Evolutionary conservation across 2,329 filamentous ascomycete species (phyloP).

Genomic region (Zopfia rhizophila): DNA sequence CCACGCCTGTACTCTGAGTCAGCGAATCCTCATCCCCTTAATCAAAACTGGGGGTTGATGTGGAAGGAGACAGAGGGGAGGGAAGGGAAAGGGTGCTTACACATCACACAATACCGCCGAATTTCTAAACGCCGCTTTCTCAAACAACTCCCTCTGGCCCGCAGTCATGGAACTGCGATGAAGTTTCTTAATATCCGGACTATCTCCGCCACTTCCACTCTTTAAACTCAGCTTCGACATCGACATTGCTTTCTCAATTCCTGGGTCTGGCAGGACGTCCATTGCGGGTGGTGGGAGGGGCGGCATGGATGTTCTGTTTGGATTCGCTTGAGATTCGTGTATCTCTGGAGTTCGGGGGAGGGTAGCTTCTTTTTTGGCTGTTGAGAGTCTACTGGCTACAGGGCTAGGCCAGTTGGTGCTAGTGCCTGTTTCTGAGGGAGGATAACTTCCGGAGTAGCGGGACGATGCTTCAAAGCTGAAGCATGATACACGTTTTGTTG

Average conservation of each 20-base stretch:
- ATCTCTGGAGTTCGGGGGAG: slow-evolving; percentile 29
- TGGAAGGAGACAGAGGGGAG: too few relatives aligned
- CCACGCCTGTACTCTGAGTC: slow-evolving; percentile 51
- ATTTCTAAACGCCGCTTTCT: slow-evolving; percentile 55
- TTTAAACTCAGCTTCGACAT: slow-evolving; percentile 32
- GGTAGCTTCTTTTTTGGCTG: slow-evolving; percentile 19
- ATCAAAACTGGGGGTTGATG: too few relatives aligned
- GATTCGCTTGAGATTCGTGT: slow-evolving; percentile 21
- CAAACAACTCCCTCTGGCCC: slow-evolving; percentile 50
- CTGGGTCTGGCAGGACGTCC: slow-evolving; percentile 25
- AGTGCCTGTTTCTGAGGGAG: slow-evolving; percentile 15
- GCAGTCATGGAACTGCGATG: slow-evolving; percentile 45
- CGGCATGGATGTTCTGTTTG: slow-evolving; percentile 25
- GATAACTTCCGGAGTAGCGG: slow-evolving; percentile 2
- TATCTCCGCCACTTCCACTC: too few relatives aligned
- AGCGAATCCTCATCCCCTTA: too few relatives aligned
- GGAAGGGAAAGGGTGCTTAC: slow-evolving; percentile 35
- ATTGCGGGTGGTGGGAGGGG: slow-evolving; percentile 38
- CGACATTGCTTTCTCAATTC: slow-evolving; percentile 21
- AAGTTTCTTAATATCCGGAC: slow-evolving; percentile 32
- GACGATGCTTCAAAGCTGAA: slow-evolving; percentile 29
- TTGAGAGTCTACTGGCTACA: slow-evolving; percentile 4
- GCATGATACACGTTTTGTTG: slow-evolving; percentile 34
- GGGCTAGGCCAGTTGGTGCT: slow-evolving; percentile 27
- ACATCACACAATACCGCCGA: slow-evolving; percentile 58